Evolutionary conservation across 176 grass and related monocot species (phyloP).

Genomic region (Dactylis glomerata): DNA sequence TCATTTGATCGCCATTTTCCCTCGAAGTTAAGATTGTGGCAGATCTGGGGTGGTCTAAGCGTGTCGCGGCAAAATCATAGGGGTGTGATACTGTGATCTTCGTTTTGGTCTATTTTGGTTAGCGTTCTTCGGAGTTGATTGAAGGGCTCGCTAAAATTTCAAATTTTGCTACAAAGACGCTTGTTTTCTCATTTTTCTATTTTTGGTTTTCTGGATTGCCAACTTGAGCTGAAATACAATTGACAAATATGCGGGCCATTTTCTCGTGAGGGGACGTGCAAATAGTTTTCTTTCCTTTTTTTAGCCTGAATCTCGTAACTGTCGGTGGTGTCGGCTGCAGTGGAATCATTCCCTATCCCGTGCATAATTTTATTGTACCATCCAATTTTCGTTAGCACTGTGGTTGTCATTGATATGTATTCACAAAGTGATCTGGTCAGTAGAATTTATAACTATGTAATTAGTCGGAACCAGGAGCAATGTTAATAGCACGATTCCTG

Average conservation of each 20-base stretch:
- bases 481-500: constrained; percentile 7
- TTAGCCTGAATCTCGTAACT: constrained; percentile 18
- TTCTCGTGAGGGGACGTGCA: not conserved
- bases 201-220: not conserved
- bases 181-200: constrained; percentile 19
- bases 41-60: constrained; percentile 35
- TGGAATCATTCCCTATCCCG: not conserved
- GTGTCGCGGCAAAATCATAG: not conserved
- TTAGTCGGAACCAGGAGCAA: not conserved
- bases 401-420: not conserved
- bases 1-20: not conserved
- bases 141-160: constrained; percentile 5
- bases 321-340: constrained; percentile 7
- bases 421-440: not conserved
- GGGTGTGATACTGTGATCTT: not conserved
- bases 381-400: not conserved
- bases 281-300: not conserved
- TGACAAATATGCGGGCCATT: too few species aligned
- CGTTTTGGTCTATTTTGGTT: constrained; percentile 6
- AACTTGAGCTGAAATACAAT: too few species aligned
- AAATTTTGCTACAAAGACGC: constrained; percentile 19
- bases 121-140: not conserved
- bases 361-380: not conserved
- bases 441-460: not conserved
- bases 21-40: constrained; percentile 19